Evolutionary conservation across 1,284 basidiomycete species (phyloP).

Genomic region (Moesziomyces sp.): DNA sequence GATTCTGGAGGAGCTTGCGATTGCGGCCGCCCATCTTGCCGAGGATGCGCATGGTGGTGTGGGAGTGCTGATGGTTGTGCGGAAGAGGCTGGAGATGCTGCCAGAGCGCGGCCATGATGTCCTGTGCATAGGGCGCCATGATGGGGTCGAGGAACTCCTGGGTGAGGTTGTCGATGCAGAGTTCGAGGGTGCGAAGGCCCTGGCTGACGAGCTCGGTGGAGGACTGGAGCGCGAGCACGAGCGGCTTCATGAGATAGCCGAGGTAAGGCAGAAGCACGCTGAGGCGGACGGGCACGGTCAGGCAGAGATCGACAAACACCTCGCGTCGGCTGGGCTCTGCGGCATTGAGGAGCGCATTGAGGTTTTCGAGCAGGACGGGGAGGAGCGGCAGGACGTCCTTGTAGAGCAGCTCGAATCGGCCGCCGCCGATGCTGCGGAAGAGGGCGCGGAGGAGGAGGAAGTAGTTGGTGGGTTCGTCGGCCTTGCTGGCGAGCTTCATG

Average conservation of each 20-base stretch:
- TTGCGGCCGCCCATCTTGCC: slow-evolving; percentile 98
- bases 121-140: slow-evolving; percentile 79
- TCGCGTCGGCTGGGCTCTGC: slow-evolving; percentile 63
- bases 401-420: slow-evolving; percentile 93
- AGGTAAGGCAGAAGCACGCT: slow-evolving; percentile 96
- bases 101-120: slow-evolving; percentile 86
- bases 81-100: slow-evolving; percentile 83
- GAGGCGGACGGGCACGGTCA: slow-evolving; percentile 94
- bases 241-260: slow-evolving; percentile 94
- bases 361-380: slow-evolving; percentile 94
- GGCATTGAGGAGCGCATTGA: slow-evolving; percentile 73
- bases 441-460: slow-evolving; percentile 92
- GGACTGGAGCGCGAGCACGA: slow-evolving; percentile 87
- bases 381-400: slow-evolving; percentile 95
- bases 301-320: slow-evolving; percentile 89
- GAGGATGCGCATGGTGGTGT: slow-evolving; percentile 94
- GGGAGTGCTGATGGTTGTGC: slow-evolving; percentile 88
- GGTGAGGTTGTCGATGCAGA: slow-evolving; percentile 99
- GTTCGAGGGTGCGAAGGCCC: slow-evolving; percentile 92
- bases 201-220: slow-evolving; percentile 89
- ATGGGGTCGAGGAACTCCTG: slow-evolving; percentile 98
- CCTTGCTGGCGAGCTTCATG: slow-evolving; percentile 91
- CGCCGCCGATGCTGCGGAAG: slow-evolving; percentile 98
- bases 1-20: slow-evolving; percentile 80
- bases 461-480: slow-evolving; percentile 90